A percentile compares a stretch with the other conserved stretches of the same genome.
These are phyloP conservation scores for Rubus parviflorus DNA, from an alignment of 306 rosid species.

Conservation along the genomic window DNA sequence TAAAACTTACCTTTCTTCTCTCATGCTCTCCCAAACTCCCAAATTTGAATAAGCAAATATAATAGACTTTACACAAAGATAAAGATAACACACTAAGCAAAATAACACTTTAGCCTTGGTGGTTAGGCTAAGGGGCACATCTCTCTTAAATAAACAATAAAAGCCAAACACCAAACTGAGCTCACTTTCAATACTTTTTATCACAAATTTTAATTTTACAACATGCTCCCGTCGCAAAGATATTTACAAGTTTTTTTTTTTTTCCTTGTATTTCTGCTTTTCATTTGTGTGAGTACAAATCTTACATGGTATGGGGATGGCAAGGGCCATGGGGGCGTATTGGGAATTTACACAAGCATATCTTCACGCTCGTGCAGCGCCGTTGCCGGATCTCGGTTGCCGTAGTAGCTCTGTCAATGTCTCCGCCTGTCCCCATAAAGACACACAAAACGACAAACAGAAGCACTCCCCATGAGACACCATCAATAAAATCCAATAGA, in stretches of 20 bases:
- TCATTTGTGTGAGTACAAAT: constrained; percentile 1
- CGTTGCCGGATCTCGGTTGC: constrained; percentile 85
- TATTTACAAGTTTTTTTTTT: constrained; percentile 46
- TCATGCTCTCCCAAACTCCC: background rate
- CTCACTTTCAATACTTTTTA: constrained; percentile 7
- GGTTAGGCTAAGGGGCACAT: background rate
- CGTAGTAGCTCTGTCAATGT: constrained; percentile 79
- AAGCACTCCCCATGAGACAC: constrained; percentile 7
- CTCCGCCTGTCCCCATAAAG: constrained; percentile 74
- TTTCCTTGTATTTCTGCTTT: background rate
- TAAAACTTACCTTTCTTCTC: background rate
- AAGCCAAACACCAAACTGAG: constrained; percentile 28
- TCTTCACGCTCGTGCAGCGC: constrained; percentile 45
- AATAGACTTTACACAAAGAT: background rate
- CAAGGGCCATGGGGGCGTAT: constrained; percentile 5
- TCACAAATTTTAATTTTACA: constrained; percentile 49
- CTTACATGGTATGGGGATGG: constrained; percentile 8
- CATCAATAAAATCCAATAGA: background rate
- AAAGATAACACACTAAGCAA: background rate
- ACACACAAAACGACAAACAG: constrained; percentile 36
- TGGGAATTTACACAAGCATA: constrained; percentile 36
- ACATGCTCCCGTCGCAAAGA: constrained; percentile 38
- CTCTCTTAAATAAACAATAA: background rate
- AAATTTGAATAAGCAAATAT: background rate
- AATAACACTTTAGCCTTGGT: background rate